Conservation (phyloP, 352 stramenopile genomes). For the Pelagophyceae sp. region DNA sequence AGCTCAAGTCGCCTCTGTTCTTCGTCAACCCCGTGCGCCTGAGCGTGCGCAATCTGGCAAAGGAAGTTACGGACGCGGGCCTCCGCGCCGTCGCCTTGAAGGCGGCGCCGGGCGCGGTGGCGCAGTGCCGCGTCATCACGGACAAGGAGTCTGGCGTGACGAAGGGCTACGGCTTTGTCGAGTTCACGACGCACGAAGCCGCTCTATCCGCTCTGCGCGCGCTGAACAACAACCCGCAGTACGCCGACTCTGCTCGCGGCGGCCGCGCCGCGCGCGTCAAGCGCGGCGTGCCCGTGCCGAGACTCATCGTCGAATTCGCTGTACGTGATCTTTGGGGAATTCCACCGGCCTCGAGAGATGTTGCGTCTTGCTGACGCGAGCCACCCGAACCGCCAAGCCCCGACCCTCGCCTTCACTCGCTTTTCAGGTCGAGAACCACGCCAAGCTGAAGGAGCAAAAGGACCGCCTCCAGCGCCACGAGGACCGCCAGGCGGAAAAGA, state of each 20-base stretch:
- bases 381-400: no score
- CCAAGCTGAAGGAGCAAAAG: neutral
- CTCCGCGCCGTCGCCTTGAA: conserved; percentile 76
- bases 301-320: conserved; percentile 57
- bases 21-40: conserved; percentile 89
- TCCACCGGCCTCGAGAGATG: no score
- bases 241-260: conserved; percentile 50
- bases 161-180: conserved; percentile 87
- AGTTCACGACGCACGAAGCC: conserved; percentile 90
- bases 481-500: neutral
- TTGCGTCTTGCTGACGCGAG: no score
- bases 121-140: conserved; percentile 57
- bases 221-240: conserved; percentile 94
- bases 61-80: conserved; percentile 72
- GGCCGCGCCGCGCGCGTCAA: conserved; percentile 36
- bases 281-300: conserved; percentile 36
- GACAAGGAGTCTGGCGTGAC: conserved; percentile 39
- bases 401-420: no score
- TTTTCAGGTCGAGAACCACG: neutral
- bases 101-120: conserved; percentile 55
- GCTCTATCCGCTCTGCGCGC: conserved; percentile 84
- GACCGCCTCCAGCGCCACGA: neutral
- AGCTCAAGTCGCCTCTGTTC: conserved; percentile 91
- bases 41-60: conserved; percentile 81
- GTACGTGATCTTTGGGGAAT: no score